phyloP scores from a whole-genome alignment of 257 asterid genomes.

The Lavandula angustifolia region DNA sequence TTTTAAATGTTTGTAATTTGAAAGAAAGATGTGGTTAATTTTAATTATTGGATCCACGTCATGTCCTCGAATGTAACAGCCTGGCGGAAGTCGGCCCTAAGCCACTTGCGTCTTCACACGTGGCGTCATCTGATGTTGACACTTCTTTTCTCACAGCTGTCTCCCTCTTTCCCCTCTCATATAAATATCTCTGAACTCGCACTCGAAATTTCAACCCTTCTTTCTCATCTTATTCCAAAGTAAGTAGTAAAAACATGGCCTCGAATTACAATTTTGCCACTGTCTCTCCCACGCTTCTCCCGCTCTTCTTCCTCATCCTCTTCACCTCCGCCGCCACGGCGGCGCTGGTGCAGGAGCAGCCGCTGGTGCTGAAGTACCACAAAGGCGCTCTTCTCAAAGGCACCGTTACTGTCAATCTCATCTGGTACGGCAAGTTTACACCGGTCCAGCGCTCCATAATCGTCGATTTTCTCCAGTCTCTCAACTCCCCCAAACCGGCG shows the following conservation, averaged over 20 bases:
- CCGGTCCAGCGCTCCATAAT: constrained; percentile 58
- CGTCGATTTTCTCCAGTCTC: constrained; percentile 64
- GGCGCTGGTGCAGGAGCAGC: constrained; percentile 58
- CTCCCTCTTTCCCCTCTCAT: constrained; percentile 34
- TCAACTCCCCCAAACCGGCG: constrained; percentile 35
- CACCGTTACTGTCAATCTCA: constrained; percentile 51
- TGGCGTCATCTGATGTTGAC: constrained; percentile 41
- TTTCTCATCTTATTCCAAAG: background rate
- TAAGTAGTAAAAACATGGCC: constrained; percentile 29
- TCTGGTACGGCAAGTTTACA: constrained; percentile 71
- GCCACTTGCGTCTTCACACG: constrained; percentile 36
- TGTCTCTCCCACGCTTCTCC: background rate
- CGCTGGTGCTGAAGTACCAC: constrained; percentile 59
- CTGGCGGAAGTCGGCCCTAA: constrained; percentile 35
- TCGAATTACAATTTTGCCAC: constrained; percentile 37
- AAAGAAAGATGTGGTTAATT: too few species aligned
- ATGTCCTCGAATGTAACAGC: constrained; percentile 34
- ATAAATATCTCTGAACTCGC: constrained; percentile 31
- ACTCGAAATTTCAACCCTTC: background rate
- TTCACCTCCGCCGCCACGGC: constrained; percentile 43
- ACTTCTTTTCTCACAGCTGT: constrained; percentile 45
- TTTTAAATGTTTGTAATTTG: too few species aligned
- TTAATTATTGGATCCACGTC: constrained; percentile 29
- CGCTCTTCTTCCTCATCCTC: constrained; percentile 27
- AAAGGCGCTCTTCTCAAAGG: constrained; percentile 64